Percentiles rank a stretch among this genome's conserved stretches.
Evolutionary conservation across 257 asterid species (phyloP).

Genomic region (Solanum paucissectum): DNA sequence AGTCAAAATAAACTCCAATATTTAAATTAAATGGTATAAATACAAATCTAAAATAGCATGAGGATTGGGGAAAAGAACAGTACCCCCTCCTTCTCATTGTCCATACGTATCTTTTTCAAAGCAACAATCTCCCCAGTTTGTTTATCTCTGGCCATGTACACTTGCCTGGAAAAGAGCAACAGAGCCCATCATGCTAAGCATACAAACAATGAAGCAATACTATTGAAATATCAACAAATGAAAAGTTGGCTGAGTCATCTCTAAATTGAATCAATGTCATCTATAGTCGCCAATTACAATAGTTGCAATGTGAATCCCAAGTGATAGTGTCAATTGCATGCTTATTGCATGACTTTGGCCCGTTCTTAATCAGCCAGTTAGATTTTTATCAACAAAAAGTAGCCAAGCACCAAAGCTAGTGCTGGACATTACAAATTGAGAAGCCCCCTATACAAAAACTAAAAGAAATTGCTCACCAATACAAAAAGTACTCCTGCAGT

Average conservation of each 20-base stretch:
- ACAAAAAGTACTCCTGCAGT: neutral
- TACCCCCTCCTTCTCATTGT: constrained; percentile 98
- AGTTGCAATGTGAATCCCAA: neutral
- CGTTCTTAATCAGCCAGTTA: neutral
- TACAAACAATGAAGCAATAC: neutral
- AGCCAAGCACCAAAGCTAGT: neutral
- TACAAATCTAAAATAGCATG: neutral
- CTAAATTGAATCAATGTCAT: neutral
- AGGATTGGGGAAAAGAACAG: constrained; percentile 5
- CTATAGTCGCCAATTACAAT: neutral
- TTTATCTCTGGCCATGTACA: constrained; percentile 83
- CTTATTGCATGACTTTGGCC: neutral
- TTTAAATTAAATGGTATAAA: neutral
- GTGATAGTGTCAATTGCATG: neutral
- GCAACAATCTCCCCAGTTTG: constrained; percentile 86
- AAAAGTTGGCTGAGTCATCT: neutral
- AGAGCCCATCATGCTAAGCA: neutral
- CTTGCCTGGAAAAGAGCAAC: constrained; percentile 52
- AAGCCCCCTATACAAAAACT: neutral
- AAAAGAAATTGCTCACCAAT: neutral
- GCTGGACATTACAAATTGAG: neutral
- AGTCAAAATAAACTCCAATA: neutral
- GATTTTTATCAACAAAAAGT: neutral
- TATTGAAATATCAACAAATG: neutral
- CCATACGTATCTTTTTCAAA: constrained; percentile 94